Base-by-base conservation (phyloP, 2,329 filamentous ascomycete genomes). In the Pseudocercospora fijiensis region DNA sequence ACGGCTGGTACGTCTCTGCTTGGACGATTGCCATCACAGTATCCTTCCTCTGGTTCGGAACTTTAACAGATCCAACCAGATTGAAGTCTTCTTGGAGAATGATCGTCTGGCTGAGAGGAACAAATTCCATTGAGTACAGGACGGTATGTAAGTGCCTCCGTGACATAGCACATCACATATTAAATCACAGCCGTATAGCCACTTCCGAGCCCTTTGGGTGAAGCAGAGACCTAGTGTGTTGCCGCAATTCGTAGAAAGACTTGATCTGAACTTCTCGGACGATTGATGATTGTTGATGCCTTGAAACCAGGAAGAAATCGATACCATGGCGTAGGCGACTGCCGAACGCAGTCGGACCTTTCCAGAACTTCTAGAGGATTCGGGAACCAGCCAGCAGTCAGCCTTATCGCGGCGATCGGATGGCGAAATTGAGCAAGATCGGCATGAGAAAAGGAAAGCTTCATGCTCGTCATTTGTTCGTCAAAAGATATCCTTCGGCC, bases 31-130 rank as follows among this genome's bases (percentile, higher is more conserved):
- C 67, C 18, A 67, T 66, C 16, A 70, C 68, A 2, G 59, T 70
- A 7, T 64, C 61, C 18, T 70, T 70, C 58, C 62, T 67, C 47
- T 66, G 65, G 59, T 67, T 65, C 58, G 76, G 76, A 37, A 72
- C 80, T 5, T 82, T 82, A 69, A 81, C 78, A 10, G 81, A 83
- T 70, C 72, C 33, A 62, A 66, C 55, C 62, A 76, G 69, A 77
- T 77, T 41, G 71, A 73, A 43, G 67, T 72, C n/a, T 72, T 66
- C 58, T 60, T 72, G 20, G 70, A 72, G 65, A 72, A 73, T 56
- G 66, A 69, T 43, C 60, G 62, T 4, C 51, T 63, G 43, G 70
- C 69, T 9, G 63, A 70, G 13, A 62, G 64, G 16, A 71, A 72
- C 59, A 67, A 68, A 60, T 67, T 47, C 26, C 68, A 70, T 52